Evolutionary conservation across 2,329 filamentous ascomycete species (phyloP), one percentile per base, ranked within the genome.

Genomic region (Periglandula ipomoeae): DNA sequence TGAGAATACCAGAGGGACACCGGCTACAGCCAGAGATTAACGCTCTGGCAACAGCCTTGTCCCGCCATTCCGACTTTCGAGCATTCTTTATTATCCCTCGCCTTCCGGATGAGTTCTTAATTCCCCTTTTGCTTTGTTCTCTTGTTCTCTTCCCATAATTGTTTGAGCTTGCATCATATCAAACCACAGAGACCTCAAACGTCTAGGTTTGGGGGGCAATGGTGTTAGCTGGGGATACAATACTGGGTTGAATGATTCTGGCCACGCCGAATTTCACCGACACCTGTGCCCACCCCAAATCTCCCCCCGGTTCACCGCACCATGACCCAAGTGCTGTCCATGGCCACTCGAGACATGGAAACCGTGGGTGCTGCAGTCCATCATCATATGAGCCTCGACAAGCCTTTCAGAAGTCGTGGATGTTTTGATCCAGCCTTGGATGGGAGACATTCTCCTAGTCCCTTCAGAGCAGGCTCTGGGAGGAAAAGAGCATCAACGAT

Each of bases 401-500:
- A 48, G 53, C 52, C 50, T 40, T 53, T 55, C 41, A 51, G 50
- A 46, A 47, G 47, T 23, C 23, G 44, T 38, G 40, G 44, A 40
- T 46, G 52, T 43, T 48, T 52, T 35, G 34, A 42, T 19, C 17
- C 41, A 38, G 48, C 50, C n/a, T 35, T 43, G 11, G 53, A 48
- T 30, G 47, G 45, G 17, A 47, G 46, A 37, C 48, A 37, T 4
- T 49, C 51, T 22, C 51, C 51, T 5, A 44, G 45, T 24, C 47
- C 50, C 23, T 49, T 46, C 44, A 39, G 46, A 42, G 38, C 48
- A 27, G 42, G 51, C 19, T 26, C 52, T 32, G 53, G 56, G 40
- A 62, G 66, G 56, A 76, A 75, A 58, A 68, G 74, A 51, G 64
- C 71, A 35, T 67, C 69, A 40, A 69, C 72, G 45, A 70, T 73